Base-by-base conservation (phyloP, 1,139 yeast species). In the Scheffersomyces stambukii region DNA sequence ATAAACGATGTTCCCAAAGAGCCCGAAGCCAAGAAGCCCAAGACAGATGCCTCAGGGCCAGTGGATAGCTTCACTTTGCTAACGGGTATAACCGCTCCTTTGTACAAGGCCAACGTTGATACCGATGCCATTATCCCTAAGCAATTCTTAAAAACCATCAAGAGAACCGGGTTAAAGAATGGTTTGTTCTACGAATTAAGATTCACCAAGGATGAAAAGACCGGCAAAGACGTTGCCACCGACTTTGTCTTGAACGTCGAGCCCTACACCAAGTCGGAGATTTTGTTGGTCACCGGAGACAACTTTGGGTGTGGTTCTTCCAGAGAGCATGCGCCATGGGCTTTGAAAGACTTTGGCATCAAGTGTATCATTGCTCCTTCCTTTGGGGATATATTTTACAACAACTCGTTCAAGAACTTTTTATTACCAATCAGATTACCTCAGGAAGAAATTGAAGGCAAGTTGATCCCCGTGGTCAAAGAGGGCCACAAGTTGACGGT, bases 291-390 rank as follows among this genome's bases (percentile, higher is more conserved):
- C 38, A 80, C 94, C 28, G 98, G 98, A 56, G 95, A 85, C 56
- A 91, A 91, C 67, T 91, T 91, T 55, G 98, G 98, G 42, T 91
- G 98, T 68, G 98, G 98, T 48, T 89, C 97, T 23, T 88, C 96
- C 5, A 85, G 98, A 72, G 98, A 91, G 60, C 98, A 91, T 51
- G 98, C 98, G 14, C 97, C 98, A 35, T 91, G 98, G 98, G 98
- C 98, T 3, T 73, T 91, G 43, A 89, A 86, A 50, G 98, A 91
- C 62, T 91, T 91, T 50, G 98, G 98, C 56, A 88, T 91, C 58
- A 81, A 84, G 58, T 82, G 91, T 41, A 83, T 91, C 54, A 88
- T 91, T 60, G 97, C 98, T 4, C 97, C 97, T 36, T 86, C 96
- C 2, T 91, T 89, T 49, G 98, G 98, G 55, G 98, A 91, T 60